Evolutionary conservation across 257 asterid genomes (phyloP).

Genomic region (Cinchona pubescens): DNA sequence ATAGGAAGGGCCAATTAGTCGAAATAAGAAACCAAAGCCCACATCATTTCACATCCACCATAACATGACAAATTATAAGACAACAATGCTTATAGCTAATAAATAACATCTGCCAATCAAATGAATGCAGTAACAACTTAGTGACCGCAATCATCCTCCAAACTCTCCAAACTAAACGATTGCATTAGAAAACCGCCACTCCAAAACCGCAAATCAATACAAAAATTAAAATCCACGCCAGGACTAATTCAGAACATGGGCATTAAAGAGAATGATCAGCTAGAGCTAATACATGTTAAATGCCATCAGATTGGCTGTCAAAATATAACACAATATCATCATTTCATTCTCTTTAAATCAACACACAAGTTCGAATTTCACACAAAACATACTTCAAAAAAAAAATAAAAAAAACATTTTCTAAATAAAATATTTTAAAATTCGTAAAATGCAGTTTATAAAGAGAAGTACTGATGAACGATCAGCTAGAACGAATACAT

Average conservation of each 20-base stretch:
- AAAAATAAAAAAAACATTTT: too few relatives aligned
- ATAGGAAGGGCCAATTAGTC: too few relatives aligned
- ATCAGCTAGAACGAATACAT: conserved; percentile 73
- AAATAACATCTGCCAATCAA: not conserved
- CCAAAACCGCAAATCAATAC: not conserved
- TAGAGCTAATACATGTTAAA: conserved; percentile 67
- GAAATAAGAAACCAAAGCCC: not conserved
- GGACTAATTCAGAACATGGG: not conserved
- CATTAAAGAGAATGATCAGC: conserved; percentile 42
- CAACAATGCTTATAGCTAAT: not conserved
- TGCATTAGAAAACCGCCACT: too few relatives aligned
- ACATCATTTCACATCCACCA: not conserved
- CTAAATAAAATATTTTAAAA: too few relatives aligned
- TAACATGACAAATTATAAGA: not conserved
- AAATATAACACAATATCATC: conserved; percentile 14
- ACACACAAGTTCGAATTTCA: too few relatives aligned
- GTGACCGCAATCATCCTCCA: not conserved
- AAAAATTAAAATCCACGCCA: too few relatives aligned
- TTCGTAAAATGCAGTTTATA: not conserved
- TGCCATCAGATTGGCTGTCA: conserved; percentile 56
- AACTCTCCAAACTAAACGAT: not conserved
- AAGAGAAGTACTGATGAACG: too few relatives aligned
- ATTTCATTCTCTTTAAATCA: conserved; percentile 21
- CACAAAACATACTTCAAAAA: too few relatives aligned
- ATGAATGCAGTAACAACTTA: not conserved